Percentiles rank a stretch among this genome's conserved stretches.
These are phyloP conservation scores for Fomitopsis palustris DNA, from an alignment of 1,284 basidiomycete genomes.

Conservation along the genomic window DNA sequence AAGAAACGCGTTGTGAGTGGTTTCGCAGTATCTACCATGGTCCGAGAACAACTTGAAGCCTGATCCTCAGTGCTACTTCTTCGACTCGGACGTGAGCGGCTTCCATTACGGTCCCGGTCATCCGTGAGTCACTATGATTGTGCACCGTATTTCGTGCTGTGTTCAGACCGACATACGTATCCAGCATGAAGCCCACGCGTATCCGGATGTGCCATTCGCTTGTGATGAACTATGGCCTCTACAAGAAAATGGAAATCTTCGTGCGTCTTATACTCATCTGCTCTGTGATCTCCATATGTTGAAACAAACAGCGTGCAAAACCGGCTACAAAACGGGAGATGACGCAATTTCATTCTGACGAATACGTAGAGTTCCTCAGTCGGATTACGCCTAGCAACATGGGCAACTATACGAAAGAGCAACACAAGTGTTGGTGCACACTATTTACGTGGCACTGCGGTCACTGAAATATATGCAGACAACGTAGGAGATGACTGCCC, in stretches of 20 bases:
- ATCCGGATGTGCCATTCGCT: slow-evolving; percentile 99
- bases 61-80: slow-evolving; percentile 84
- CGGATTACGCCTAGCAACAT: slow-evolving; percentile 85
- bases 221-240: slow-evolving; percentile 98
- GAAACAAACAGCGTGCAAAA: slow-evolving; percentile 80
- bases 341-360: slow-evolving; percentile 94
- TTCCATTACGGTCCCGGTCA: slow-evolving; percentile 98
- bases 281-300: background rate
- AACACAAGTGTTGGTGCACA: slow-evolving; percentile 81
- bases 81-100: slow-evolving; percentile 97
- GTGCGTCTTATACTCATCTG: slow-evolving; percentile 48
- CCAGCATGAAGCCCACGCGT: slow-evolving; percentile 92
- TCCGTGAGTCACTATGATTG: slow-evolving; percentile 46
- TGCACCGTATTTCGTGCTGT: background rate
- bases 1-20: background rate
- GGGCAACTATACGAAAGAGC: slow-evolving; percentile 88
- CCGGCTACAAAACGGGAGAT: slow-evolving; percentile 98
- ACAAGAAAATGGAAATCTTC: slow-evolving; percentile 98
- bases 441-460: background rate
- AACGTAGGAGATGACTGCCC: slow-evolving; percentile 96
- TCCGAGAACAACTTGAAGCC: background rate
- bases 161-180: slow-evolving; percentile 4
- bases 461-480: slow-evolving; percentile 40
- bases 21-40: background rate
- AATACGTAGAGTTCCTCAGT: slow-evolving; percentile 89